Base-by-base conservation (phyloP, 768 basidiomycete genomes). In the Hygrophoropsis aurantiaca region DNA sequence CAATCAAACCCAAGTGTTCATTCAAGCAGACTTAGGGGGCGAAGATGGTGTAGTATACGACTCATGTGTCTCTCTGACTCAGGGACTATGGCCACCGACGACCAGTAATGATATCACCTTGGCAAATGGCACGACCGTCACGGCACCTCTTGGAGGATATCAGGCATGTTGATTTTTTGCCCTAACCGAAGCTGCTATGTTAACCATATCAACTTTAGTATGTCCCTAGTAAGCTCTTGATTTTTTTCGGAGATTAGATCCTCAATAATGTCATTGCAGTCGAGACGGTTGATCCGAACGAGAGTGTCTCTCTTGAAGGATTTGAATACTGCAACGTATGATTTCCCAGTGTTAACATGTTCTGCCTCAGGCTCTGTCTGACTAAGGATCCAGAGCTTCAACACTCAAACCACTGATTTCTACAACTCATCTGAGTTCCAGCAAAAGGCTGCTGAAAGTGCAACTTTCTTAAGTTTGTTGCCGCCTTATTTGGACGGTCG, bases 21-120 rank as follows among this genome's bases (percentile, higher is more conserved):
- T 82, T 42, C 77, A 75, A 15, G 86, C 87, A 1, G 86, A 89
- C 61, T 79, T 77, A 21, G 84, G 84, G 5, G 85, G 80, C 15
- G 87, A 90, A 65, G 78, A 75, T 15, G 78, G 73, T 27, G 82
- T 85, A n/a, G 81, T 84, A 35, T 73, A 74, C 50, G 80, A 87
- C 55, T 82, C 84, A 4, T 82, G 85, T 9, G 66, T 78, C 20
- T 84, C 87, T 0, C 63, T 89, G 42, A 64, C 84, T 9, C 88
- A 90, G 60, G 87, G 87, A 11, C 59, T 90, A 36, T 84, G 77
- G 67, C 87, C 85, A 2, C 63, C 69, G 2, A 78, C 73, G 4
- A 21, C 53, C 11, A 54, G 60, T 19, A 77, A 75, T 40, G 78
- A 68, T 16, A 78, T 72, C 11, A 78, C 76, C 1, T 70, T 90